These are phyloP conservation scores for Candida glucosophila DNA, from an alignment of 1,139 yeast genomes.

Conservation along the genomic window DNA sequence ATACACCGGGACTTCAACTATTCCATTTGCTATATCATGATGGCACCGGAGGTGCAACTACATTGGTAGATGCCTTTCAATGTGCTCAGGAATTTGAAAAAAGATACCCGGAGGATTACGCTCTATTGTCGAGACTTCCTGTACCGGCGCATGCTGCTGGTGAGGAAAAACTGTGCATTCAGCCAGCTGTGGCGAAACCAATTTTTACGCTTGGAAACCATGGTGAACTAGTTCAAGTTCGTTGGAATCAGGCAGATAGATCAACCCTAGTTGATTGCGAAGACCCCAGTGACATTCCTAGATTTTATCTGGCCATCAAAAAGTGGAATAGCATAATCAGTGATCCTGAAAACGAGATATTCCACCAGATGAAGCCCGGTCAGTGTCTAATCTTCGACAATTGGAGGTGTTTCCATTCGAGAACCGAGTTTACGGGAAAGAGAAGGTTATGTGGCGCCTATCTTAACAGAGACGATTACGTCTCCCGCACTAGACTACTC, in stretches of 20 bases:
- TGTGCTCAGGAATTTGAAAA: conserved; percentile 47
- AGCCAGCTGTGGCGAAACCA: conserved; percentile 54
- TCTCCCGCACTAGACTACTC: conserved; percentile 45
- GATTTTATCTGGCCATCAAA: conserved; percentile 52
- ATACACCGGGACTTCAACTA: conserved; percentile 67
- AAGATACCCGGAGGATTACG: conserved; percentile 46
- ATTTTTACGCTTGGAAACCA: conserved; percentile 48
- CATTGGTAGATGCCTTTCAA: conserved; percentile 61
- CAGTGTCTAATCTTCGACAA: conserved; percentile 65
- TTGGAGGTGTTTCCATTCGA: conserved; percentile 70
- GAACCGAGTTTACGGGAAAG: conserved; percentile 62
- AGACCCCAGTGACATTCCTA: conserved; percentile 44
- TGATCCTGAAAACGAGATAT: conserved; percentile 44
- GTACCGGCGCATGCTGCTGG: conserved; percentile 78
- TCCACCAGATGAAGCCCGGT: conserved; percentile 57
- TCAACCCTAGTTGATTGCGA: conserved; percentile 56
- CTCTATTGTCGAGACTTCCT: conserved; percentile 41
- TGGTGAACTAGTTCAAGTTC: conserved; percentile 53
- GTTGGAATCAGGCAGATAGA: conserved; percentile 74
- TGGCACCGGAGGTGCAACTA: conserved; percentile 57
- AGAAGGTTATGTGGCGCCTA: conserved; percentile 76
- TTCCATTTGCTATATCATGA: conserved; percentile 65
- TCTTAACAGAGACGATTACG: conserved; percentile 61
- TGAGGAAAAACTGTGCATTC: conserved; percentile 58
- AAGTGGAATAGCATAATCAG: conserved; percentile 51